These are phyloP conservation scores for Botrytis tulipae DNA, from an alignment of 2,329 filamentous ascomycete species.

Conservation along the genomic window DNA sequence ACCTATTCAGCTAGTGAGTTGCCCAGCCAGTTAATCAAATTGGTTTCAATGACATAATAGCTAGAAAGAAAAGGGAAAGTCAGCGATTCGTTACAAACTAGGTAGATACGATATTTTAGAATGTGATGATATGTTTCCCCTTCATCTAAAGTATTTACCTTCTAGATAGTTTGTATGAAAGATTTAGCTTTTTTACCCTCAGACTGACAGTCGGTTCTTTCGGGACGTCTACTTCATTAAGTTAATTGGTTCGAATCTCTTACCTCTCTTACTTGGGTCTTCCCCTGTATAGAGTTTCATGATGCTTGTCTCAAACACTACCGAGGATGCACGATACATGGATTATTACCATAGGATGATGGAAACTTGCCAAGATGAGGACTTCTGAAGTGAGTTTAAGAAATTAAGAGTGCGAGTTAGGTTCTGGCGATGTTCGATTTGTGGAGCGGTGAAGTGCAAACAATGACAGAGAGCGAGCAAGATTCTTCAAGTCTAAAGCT, in stretches of 20 bases:
- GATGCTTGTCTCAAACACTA: slow-evolving; percentile 19
- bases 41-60: not conserved
- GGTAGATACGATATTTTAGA: not conserved
- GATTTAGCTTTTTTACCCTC: not conserved
- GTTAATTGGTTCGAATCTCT: slow-evolving; percentile 10
- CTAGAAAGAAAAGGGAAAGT: not conserved
- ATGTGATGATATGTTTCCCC: not conserved
- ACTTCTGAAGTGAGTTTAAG: slow-evolving; percentile 9
- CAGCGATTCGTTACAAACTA: slow-evolving; percentile 2
- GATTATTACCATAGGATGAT: not conserved
- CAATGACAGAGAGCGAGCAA: not conserved
- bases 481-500: not conserved
- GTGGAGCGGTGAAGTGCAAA: not conserved
- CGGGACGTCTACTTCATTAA: slow-evolving; percentile 9
- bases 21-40: not conserved
- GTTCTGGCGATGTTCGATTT: not conserved
- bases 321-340: slow-evolving; percentile 8
- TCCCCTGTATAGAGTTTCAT: slow-evolving; percentile 18
- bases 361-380: not conserved
- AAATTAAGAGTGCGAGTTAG: not conserved
- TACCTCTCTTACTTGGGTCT: slow-evolving; percentile 4
- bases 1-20: not conserved
- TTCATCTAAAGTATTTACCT: slow-evolving; percentile 3
- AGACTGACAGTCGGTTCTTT: slow-evolving; percentile 1
- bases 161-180: not conserved